Evolutionary conservation across 345 rosid species (phyloP).

Genomic region (Citrus hindsii): DNA sequence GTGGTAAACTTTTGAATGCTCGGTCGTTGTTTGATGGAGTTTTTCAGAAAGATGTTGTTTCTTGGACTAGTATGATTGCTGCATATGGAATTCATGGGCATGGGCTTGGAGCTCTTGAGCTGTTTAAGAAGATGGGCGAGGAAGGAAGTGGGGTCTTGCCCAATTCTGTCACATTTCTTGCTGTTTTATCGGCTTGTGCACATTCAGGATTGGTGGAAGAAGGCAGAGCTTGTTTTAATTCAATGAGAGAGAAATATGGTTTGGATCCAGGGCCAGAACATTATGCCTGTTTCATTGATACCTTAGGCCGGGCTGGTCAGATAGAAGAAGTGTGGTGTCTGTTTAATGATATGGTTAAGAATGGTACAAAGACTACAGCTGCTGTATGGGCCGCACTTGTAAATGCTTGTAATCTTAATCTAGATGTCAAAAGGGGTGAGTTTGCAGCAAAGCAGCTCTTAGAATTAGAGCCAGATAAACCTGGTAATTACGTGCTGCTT

Average conservation of each 20-base stretch:
- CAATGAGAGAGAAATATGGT: conserved; percentile 45
- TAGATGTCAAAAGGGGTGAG: conserved; percentile 56
- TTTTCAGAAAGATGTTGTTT: conserved; percentile 44
- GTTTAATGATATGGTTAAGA: conserved; percentile 36
- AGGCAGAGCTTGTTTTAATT: conserved; percentile 44
- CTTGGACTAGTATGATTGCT: conserved; percentile 83
- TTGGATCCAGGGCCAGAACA: conserved; percentile 50
- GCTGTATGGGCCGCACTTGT: conserved; percentile 53
- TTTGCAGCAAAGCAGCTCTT: conserved; percentile 52
- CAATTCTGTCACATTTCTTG: conserved; percentile 73
- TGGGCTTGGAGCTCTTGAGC: conserved; percentile 55
- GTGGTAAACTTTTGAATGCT: conserved; percentile 48
- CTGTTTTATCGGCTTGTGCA: conserved; percentile 76
- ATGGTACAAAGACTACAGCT: conserved; percentile 28
- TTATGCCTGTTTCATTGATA: conserved; percentile 61
- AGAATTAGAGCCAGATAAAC: conserved; percentile 43
- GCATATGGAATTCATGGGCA: conserved; percentile 66
- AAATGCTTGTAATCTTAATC: conserved; percentile 55
- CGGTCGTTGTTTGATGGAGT: conserved; percentile 43
- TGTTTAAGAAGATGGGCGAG: conserved; percentile 52
- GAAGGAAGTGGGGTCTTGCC: conserved; percentile 36
- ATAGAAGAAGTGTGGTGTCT: conserved; percentile 58
- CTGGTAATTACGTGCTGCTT: conserved; percentile 43
- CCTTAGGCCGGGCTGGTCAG: conserved; percentile 59
- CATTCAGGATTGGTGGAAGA: conserved; percentile 70